Base-by-base conservation (phyloP, 139 green algal species). In the Chlorella sp. region DNA sequence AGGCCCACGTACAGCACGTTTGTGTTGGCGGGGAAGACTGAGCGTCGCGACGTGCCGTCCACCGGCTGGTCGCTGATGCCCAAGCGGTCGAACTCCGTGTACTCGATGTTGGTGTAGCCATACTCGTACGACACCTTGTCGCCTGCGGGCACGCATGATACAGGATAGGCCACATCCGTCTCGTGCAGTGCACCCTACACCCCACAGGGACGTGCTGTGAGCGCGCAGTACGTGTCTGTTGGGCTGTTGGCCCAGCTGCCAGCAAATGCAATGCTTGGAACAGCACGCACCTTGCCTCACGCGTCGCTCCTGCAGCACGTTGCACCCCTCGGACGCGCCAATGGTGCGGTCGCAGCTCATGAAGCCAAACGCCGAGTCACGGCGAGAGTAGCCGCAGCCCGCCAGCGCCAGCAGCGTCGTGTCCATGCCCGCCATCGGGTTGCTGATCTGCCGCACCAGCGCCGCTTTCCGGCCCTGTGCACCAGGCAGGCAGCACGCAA, bases 61-160 rank as follows among this genome's bases (percentile, higher is more conserved):
- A 79, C 63, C 1, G 81, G 74, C 71, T 83, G 70, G 77, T 98
- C 95, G 2, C 2, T 77, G 32, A 99, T 86, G 32, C 95, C 95
- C 42, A 96, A 80, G 31, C 87, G 77, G 62, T 93, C 88, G 75
- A 99, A 98, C 84, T 98, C 94, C 3, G 95, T 99, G 85, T 99
- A 99, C 86, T 99, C 95, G 2, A 99, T 86, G 78, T 97, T 98
- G 36, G 91, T 97, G 1, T 98, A 78, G 67, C 89, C 88, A 74
- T 96, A 97, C 67, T 89, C 78, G 73, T 87, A 82, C 67, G 74
- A 30, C 77, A 75, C 86, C 29, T 69, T 73, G 27, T 59, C 32
- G 36, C 42, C 71, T 76, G 71, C 22, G 35, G 23, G 31, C 22
- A 70, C 4, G 23, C 42, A 55, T n/a, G n/a, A n/a, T n/a, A n/a